These are phyloP conservation scores for Schizochytrium sp. DNA, from an alignment of 108 stramenopile species.

Conservation along the genomic window DNA sequence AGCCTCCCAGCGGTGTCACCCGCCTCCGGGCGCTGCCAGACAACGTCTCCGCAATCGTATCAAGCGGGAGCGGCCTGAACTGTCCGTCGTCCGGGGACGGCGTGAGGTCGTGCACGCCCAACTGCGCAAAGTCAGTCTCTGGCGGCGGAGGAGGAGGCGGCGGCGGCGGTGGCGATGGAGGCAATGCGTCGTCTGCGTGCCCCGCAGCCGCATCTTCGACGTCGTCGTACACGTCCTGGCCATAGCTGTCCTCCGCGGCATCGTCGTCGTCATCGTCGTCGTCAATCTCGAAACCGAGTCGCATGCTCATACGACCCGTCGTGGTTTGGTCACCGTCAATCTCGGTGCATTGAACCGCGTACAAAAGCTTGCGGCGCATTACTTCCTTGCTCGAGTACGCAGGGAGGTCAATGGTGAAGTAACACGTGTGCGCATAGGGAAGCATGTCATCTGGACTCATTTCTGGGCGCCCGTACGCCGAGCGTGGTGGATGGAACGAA, in stretches of 20 bases:
- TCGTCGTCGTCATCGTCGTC: conserved; percentile 9
- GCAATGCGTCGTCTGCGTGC: background rate
- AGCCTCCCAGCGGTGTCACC: background rate
- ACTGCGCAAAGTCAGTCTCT: background rate
- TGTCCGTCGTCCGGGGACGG: background rate
- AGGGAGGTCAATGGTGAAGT: conserved; percentile 54
- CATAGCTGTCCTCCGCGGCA: background rate
- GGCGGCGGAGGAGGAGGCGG: background rate
- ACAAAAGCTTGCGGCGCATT: conserved; percentile 46
- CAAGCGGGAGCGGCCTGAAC: background rate
- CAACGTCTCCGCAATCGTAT: background rate
- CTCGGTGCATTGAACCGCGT: background rate
- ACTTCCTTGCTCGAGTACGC: conserved; percentile 44
- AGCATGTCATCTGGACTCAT: background rate
- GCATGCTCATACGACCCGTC: background rate
- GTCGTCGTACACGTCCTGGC: background rate
- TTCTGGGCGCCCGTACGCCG: background rate
- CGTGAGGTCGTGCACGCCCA: background rate
- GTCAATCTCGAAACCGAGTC: background rate
- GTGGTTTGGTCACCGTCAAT: conserved; percentile 9
- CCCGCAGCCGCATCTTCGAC: background rate
- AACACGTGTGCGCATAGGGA: conserved; percentile 51
- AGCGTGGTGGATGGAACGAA: background rate
- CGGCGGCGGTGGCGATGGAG: background rate
- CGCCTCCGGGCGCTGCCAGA: background rate